Base-by-base conservation (phyloP, 495 filamentous ascomycete species). In the Penicillium pancosmium region DNA sequence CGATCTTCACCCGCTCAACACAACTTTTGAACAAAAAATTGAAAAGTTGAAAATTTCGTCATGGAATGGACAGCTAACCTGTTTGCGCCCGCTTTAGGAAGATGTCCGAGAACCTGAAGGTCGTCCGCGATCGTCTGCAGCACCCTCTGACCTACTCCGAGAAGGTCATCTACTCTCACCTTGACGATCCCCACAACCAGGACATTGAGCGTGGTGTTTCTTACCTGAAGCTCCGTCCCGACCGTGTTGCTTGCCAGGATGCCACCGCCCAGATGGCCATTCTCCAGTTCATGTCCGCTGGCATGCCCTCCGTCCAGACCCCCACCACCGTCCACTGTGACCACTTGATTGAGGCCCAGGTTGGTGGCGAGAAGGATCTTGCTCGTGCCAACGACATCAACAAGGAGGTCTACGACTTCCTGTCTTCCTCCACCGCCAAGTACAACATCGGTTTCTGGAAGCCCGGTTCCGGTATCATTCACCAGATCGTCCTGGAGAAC, bases 391-490 rank as follows among this genome's bases (percentile, higher is more conserved):
- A 92, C 68, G 84, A 85, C 54, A 96, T 97, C 79, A 98, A 98
- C 88, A 97, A 98, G 85, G 94, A 98, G 78, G 94, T 98, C 63
- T 98, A 98, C 79, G 91, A 98, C 77, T 98, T 98, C 85, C 82
- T 98, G 72, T 87, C 93, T 54, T 87, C 88, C 52, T 88, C 95
- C 57, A 98, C 94, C 68, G 94, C 92, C 63, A 98, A 97, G 84
- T 98, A 98, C 84, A 93, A 97, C 82, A 98, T 98, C 72, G 95
- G 95, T 81, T 98, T 98, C 88, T 98, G 94, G 94, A 89, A 84
- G 74, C 95, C 94, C 61, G 94, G 94, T 59, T 98, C 94, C 68
- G 94, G 94, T 84, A 98, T 98, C 80, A 98, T 98, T 71, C 94
- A 98, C 79, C 94, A 98, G 83, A 98, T 98, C 70, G 77, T 98